phyloP scores from a whole-genome alignment of 2,329 filamentous ascomycete species.

The Metarhizium album region DNA sequence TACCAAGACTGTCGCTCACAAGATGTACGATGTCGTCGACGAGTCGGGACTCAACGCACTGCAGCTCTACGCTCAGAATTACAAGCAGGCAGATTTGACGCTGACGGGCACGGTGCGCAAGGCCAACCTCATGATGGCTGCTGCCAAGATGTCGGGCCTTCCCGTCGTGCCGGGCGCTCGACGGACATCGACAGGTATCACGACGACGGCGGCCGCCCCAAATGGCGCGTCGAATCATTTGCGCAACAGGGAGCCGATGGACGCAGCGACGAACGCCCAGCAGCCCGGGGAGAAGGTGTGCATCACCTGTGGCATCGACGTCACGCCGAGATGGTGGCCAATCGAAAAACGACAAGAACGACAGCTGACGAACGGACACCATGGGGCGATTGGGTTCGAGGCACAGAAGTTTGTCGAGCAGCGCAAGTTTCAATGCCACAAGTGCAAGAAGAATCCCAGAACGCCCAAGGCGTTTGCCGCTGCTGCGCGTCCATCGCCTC shows the following conservation, averaged over 20 bases:
- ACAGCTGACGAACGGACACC: conserved; percentile 40
- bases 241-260: conserved; percentile 16
- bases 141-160: conserved; percentile 41
- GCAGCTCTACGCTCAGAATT: conserved; percentile 77
- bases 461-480: conserved; percentile 24
- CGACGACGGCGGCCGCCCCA: conserved; percentile 9
- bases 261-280: conserved; percentile 16
- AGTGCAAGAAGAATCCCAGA: conserved; percentile 50
- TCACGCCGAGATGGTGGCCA: conserved; percentile 65
- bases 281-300: conserved; percentile 44
- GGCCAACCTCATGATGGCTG: conserved; percentile 64
- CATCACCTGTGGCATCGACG: conserved; percentile 55
- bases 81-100: conserved; percentile 87
- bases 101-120: conserved; percentile 89
- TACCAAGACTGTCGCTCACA: conserved; percentile 62
- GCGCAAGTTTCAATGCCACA: conserved; percentile 62
- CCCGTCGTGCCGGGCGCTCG: conserved; percentile 29
- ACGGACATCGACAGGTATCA: conserved; percentile 34
- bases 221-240: conserved; percentile 11
- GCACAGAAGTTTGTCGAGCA: conserved; percentile 49
- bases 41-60: conserved; percentile 67
- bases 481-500: conserved; percentile 11
- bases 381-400: conserved; percentile 40
- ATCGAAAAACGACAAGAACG: conserved; percentile 42
- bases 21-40: conserved; percentile 64